Base-by-base conservation (phyloP, 257 asterid species). In the Solanum boliviense region DNA sequence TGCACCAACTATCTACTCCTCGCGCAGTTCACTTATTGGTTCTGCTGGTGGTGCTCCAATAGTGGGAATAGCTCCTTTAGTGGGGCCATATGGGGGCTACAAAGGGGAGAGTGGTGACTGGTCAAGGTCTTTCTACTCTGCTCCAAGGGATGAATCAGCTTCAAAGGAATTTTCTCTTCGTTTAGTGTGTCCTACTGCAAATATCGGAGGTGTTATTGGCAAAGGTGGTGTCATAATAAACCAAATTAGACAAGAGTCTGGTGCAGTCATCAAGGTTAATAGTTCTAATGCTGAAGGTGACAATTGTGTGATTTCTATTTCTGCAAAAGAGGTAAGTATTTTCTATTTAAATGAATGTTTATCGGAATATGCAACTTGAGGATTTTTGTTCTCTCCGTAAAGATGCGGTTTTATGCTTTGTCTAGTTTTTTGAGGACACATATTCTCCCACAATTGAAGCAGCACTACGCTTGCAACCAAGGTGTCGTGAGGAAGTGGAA, bases 221-320 rank as follows among this genome's bases (percentile, higher is more conserved):
- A 89, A 89, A 72, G 89, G 91, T 35, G 91, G 91, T 56, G 85
- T 73, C 74, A 89, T 86, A 81, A 89, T 89, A 29, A 89, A 86
- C 46, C 91, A 89, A 87, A 89, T 86, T 74, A 89, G 91, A 72
- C 84, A 89, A 70, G 91, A 89, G 20, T 86, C 91, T 5, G 79
- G 91, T 38, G 91, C 91, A 68, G 46, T 6, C 27, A 89, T 89
- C 56, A 89, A 86, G 71, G 91, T 89, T 38, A 70, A 89, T 82
- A 89, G 91, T 71, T 81, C 89, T 44, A 34, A 41, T 56, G 68
- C 88, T 60, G 90, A 88, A 62, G 90, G 90, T 23, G 90, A 88
- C 60, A 88, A 88, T 39, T 88, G 90, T 78, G 78, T 88, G 71
- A 88, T 88, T 58, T 39, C 87, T 75, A 78, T 88, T 85, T 88